Percentiles rank a stretch among this genome's conserved stretches.
phyloP scores from a whole-genome alignment of 768 basidiomycete genomes.

The Pilatotrama ljubarskyi region DNA sequence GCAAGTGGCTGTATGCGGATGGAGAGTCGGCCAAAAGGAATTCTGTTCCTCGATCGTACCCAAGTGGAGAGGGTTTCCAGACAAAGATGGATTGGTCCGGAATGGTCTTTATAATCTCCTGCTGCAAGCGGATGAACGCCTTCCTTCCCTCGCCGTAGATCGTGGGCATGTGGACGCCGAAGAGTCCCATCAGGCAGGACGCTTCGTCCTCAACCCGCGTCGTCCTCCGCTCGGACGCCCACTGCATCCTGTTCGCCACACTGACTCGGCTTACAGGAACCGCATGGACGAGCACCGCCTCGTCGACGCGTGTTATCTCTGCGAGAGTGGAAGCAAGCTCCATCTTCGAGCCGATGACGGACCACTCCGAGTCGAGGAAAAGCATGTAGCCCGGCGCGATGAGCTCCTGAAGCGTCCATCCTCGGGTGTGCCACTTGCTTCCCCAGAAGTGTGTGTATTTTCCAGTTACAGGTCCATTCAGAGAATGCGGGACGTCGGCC shows the following conservation, averaged over 20 bases:
- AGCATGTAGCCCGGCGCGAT: constrained; percentile 1
- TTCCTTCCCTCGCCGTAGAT: constrained; percentile 1
- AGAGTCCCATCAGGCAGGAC: constrained; percentile 7
- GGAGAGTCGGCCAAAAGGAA: too few species aligned
- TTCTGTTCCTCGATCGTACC: too few species aligned
- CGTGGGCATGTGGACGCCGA: constrained; percentile 2
- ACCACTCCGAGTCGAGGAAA: too few species aligned
- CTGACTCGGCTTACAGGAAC: neutral
- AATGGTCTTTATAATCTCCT: neutral
- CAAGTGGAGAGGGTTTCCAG: too few species aligned
- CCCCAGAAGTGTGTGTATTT: neutral
- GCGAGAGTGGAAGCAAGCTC: neutral
- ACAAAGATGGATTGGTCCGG: neutral
- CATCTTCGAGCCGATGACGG: neutral
- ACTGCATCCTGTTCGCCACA: neutral
- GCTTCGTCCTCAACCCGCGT: constrained; percentile 6
- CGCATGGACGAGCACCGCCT: neutral
- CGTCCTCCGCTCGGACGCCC: neutral
- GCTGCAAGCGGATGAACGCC: too few species aligned
- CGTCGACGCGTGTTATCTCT: neutral
- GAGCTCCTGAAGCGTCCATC: neutral
- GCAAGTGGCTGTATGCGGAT: too few species aligned
- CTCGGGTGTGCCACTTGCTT: neutral
- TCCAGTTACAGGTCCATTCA: neutral
- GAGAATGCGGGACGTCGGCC: neutral